These are phyloP conservation scores for Isatis lusitanica DNA, from an alignment of 441 rosid species.

Conservation along the genomic window DNA sequence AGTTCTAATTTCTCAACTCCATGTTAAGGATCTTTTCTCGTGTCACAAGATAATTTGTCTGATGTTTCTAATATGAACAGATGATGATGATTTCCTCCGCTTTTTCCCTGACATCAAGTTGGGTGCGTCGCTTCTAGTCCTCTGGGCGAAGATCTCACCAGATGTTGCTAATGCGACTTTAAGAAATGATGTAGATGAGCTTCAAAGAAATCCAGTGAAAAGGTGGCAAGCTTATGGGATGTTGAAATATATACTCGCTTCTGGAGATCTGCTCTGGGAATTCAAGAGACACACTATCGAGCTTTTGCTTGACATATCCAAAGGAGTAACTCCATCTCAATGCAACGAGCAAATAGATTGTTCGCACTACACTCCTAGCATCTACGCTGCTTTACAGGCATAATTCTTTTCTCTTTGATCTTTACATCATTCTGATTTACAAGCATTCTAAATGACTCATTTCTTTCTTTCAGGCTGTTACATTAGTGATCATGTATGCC, in stretches of 20 bases:
- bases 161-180: constrained; percentile 49
- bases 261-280: constrained; percentile 62
- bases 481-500: constrained; percentile 57
- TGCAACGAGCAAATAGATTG: constrained; percentile 45
- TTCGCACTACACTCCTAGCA: constrained; percentile 55
- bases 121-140: constrained; percentile 85
- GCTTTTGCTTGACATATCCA: constrained; percentile 60
- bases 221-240: constrained; percentile 84
- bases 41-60: constrained; percentile 10
- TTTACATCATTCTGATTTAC: constrained; percentile 7
- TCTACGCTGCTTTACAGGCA: constrained; percentile 71
- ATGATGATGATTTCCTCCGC: constrained; percentile 48
- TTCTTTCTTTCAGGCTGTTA: constrained; percentile 55
- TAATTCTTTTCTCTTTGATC: constrained; percentile 29
- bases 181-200: constrained; percentile 48
- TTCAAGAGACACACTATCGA: constrained; percentile 63
- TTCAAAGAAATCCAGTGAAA: constrained; percentile 50
- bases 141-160: constrained; percentile 65
- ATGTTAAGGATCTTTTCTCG: not conserved
- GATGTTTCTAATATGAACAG: constrained; percentile 33
- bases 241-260: constrained; percentile 62
- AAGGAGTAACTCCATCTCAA: constrained; percentile 40
- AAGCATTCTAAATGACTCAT: constrained; percentile 20
- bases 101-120: constrained; percentile 52
- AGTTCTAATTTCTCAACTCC: constrained; percentile 17